Percentiles rank a stretch among this genome's conserved stretches.
phyloP scores from a whole-genome alignment of 2,329 filamentous ascomycete genomes.

The Xylaria sp. region DNA sequence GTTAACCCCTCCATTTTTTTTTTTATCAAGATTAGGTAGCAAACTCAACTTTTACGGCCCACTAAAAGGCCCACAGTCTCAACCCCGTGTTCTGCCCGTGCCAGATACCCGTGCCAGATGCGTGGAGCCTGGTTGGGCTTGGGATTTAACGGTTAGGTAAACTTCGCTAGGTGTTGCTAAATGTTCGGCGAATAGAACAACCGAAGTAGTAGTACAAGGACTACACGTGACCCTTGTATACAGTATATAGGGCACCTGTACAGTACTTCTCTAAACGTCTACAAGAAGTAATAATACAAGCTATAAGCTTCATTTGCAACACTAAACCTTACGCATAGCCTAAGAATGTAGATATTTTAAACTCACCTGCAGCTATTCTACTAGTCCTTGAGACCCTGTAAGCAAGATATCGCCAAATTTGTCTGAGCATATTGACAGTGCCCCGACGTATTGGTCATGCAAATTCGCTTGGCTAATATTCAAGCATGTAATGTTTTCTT shows the following conservation, averaged over 20 bases:
- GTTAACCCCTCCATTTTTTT: conserved; percentile 41
- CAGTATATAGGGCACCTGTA: too few species aligned
- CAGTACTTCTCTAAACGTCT: too few species aligned
- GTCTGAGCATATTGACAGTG: background rate
- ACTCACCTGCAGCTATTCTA: background rate
- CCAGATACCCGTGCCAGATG: conserved; percentile 4
- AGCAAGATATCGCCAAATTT: background rate
- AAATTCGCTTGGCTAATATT: too few species aligned
- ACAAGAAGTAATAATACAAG: too few species aligned
- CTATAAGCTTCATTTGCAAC: too few species aligned
- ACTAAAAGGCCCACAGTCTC: conserved; percentile 12
- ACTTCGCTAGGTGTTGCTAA: background rate
- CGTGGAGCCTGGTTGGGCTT: conserved; percentile 13
- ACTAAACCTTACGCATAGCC: too few species aligned
- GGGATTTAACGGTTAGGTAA: background rate
- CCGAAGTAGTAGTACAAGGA: too few species aligned
- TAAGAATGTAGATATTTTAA: background rate
- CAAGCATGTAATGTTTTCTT: too few species aligned
- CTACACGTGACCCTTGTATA: too few species aligned
- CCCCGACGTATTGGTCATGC: too few species aligned
- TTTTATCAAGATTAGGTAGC: conserved; percentile 28
- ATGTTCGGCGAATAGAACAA: too few species aligned
- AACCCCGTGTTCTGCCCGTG: conserved; percentile 14
- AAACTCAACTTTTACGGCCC: conserved; percentile 24
- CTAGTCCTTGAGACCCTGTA: background rate